Conservation (phyloP, 345 rosid species). For the Kernera saxatilis region DNA sequence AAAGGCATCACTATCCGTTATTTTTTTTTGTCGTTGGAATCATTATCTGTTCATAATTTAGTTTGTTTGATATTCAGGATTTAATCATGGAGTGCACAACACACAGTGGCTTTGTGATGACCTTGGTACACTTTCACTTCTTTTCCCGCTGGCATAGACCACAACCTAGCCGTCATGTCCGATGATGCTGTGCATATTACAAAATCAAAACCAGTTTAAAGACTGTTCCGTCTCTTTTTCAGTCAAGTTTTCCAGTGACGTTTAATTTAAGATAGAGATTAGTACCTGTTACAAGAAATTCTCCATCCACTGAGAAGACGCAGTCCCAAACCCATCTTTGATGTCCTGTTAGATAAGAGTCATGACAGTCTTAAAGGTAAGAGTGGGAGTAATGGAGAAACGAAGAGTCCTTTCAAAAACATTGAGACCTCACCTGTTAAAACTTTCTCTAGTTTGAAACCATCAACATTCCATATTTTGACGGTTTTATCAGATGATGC, state of each 20-base stretch:
- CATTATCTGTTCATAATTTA: not conserved
- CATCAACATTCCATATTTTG: slow-evolving; percentile 96
- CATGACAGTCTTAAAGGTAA: not conserved
- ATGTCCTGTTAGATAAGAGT: slow-evolving; percentile 52
- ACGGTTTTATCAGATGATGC: slow-evolving; percentile 92
- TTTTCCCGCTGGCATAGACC: slow-evolving; percentile 67
- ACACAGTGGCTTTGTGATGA: slow-evolving; percentile 87
- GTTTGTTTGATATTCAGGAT: not conserved
- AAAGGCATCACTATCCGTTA: not conserved
- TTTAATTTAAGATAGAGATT: not conserved
- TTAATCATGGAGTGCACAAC: slow-evolving; percentile 87
- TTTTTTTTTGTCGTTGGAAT: too few species aligned
- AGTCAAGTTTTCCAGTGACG: not conserved
- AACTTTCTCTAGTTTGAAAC: slow-evolving; percentile 87
- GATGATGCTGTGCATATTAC: slow-evolving; percentile 60
- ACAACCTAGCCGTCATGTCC: slow-evolving; percentile 82
- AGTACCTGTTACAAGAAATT: slow-evolving; percentile 84
- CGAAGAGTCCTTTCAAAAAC: not conserved
- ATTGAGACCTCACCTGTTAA: slow-evolving; percentile 43
- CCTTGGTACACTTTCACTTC: slow-evolving; percentile 75
- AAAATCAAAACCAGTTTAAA: slow-evolving; percentile 2
- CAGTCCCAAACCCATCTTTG: slow-evolving; percentile 99
- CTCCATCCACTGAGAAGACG: slow-evolving; percentile 97
- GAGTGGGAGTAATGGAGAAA: not conserved
- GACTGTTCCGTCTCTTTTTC: not conserved